Evolutionary conservation across 1,284 basidiomycete genomes (phyloP).

Genomic region (Nidula niveotomentosa): DNA sequence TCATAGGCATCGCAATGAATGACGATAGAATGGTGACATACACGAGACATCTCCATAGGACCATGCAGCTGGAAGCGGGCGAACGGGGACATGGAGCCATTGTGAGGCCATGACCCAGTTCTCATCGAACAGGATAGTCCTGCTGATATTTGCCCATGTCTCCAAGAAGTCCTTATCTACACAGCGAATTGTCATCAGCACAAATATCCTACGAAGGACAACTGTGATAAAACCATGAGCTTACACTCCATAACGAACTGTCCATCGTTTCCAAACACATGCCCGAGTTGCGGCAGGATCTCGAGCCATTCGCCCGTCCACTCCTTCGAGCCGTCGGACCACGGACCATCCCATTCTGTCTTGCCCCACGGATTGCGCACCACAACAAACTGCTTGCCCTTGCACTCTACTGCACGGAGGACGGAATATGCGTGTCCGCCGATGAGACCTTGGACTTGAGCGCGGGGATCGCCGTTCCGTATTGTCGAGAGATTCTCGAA

Average conservation of each 20-base stretch:
- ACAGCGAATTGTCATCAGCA: not conserved
- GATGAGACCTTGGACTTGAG: conserved; percentile 37
- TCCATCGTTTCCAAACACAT: conserved; percentile 52
- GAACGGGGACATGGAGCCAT: conserved; percentile 45
- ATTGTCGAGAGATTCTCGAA: conserved; percentile 19
- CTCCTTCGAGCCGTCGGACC: conserved; percentile 57
- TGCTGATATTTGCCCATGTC: conserved; percentile 47
- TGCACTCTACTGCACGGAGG: conserved; percentile 44
- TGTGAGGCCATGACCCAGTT: conserved; percentile 52
- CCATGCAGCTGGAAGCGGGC: conserved; percentile 42
- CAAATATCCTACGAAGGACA: too few species aligned
- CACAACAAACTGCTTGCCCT: conserved; percentile 48
- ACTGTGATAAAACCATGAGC: conserved; percentile 10
- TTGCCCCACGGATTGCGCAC: conserved; percentile 56
- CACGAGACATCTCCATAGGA: conserved; percentile 48
- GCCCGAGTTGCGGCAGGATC: conserved; percentile 32
- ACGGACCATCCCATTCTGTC: conserved; percentile 53
- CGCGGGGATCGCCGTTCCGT: conserved; percentile 24
- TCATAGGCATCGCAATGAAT: not conserved
- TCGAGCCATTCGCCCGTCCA: conserved; percentile 53
- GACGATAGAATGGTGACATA: conserved; percentile 13
- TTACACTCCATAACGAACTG: conserved; percentile 59
- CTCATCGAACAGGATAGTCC: conserved; percentile 49
- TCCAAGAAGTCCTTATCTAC: conserved; percentile 51
- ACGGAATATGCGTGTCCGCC: conserved; percentile 52